These are phyloP conservation scores for Tylopilus felleus DNA, from an alignment of 768 basidiomycete genomes.

Conservation along the genomic window DNA sequence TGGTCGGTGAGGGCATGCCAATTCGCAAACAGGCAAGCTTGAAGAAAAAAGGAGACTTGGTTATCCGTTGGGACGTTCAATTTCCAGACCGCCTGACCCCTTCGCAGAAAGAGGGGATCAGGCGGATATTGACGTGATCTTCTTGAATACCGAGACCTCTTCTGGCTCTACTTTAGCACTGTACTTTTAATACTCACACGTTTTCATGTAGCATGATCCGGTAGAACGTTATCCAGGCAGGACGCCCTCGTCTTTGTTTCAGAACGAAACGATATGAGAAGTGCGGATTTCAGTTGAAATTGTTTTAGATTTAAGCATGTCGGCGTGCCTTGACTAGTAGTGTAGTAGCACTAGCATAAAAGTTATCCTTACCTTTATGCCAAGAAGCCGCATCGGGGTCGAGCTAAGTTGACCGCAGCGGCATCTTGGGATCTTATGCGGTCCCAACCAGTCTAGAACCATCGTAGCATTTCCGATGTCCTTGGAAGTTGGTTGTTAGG, in stretches of 20 bases:
- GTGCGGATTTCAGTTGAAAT: neutral
- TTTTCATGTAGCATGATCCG: conserved; percentile 3
- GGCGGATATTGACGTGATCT: conserved; percentile 54
- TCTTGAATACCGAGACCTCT: neutral
- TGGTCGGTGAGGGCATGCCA: conserved; percentile 87
- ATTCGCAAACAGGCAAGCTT: conserved; percentile 72
- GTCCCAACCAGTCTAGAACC: neutral
- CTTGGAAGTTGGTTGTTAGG: neutral
- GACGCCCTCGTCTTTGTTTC: neutral
- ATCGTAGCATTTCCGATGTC: neutral
- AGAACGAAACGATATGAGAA: neutral
- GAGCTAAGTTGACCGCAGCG: neutral
- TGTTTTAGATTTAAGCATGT: neutral
- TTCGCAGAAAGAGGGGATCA: conserved; percentile 76
- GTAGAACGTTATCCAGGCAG: neutral
- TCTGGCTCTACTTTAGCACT: conserved; percentile 7
- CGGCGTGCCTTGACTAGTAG: neutral
- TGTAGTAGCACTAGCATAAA: neutral
- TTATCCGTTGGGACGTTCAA: conserved; percentile 77
- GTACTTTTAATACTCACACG: conserved; percentile 10
- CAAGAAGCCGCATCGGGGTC: neutral
- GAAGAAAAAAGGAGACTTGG: conserved; percentile 78
- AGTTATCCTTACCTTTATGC: neutral
- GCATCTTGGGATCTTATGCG: neutral
- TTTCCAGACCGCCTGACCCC: conserved; percentile 78